Evolutionary conservation across 108 stramenopile species (phyloP).

Genomic region (Cyclotella sp.): DNA sequence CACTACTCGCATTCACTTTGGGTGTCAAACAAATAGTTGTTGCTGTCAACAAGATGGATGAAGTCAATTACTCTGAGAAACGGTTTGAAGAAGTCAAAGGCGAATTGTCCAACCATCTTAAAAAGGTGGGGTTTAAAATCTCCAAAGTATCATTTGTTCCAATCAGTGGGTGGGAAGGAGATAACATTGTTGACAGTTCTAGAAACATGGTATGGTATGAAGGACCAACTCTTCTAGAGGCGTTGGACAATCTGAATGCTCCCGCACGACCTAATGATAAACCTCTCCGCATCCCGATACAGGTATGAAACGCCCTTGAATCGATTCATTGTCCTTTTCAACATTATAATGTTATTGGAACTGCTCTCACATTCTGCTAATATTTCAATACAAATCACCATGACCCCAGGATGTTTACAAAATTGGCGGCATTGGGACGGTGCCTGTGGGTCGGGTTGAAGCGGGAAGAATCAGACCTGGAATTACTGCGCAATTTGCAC

Average conservation of each 20-base stretch:
- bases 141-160: conserved; percentile 92
- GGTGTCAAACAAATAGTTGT: conserved; percentile 98
- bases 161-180: conserved; percentile 94
- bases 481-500: conserved; percentile 79
- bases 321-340: not conserved
- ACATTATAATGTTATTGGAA: not conserved
- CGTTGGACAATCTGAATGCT: conserved; percentile 85
- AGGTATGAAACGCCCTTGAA: conserved; percentile 35
- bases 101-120: conserved; percentile 67
- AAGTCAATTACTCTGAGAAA: conserved; percentile 82
- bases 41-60: conserved; percentile 97
- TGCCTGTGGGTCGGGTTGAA: conserved; percentile 90
- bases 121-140: conserved; percentile 74
- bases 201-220: conserved; percentile 92
- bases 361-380: not conserved
- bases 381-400: conserved; percentile 65
- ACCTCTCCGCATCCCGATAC: conserved; percentile 91
- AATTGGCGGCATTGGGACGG: conserved; percentile 92
- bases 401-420: conserved; percentile 95
- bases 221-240: conserved; percentile 93
- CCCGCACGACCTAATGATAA: conserved; percentile 90
- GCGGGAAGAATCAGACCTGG: conserved; percentile 83
- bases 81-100: conserved; percentile 90
- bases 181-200: conserved; percentile 91
- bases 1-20: conserved; percentile 93